Base-by-base conservation (phyloP, 306 rosid genomes). In the Pyrus bretschneideri region DNA sequence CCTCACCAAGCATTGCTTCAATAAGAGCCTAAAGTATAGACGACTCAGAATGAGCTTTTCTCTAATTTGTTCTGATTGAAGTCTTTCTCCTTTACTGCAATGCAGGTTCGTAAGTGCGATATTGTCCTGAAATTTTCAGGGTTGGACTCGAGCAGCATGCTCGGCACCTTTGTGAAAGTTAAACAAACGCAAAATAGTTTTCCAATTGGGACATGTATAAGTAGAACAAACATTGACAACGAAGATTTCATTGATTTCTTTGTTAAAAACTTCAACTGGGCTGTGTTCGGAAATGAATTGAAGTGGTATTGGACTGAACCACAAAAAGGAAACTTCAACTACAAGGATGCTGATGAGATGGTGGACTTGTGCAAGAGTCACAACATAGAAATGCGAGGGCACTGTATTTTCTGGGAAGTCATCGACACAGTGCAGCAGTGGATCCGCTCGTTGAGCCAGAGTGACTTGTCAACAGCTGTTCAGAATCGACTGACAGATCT, bases 271-370 rank as follows among this genome's bases (percentile, higher is more conserved):
- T 92, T 95, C 81, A 95, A 92, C 84, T 96, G 99, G 99, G 96
- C 96, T 19, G 97, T 88, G 66, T 96, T 96, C 77, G 99, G 97
- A 23, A 96, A 96, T 73, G 99, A 92, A 83, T 78, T 96, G 85
- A 96, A 96, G 83, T 96, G 97, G 99, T 87, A 87, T 70, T 96
- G 93, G 99, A 96, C 98, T 3, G 99, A 96, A 71, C 75, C 96
- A 30, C 96, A 92, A 14, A 79, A 81, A 63, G 99, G 98, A n/a
- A 92, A 78, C 3, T 75, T 96, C 42, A 92, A 92, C 83, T 89
- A 92, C 81, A 86, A 82, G 67, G 99, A 96, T 67, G 97, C 97
- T 5, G 96, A 96, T 80, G 99, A 88, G 23, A 73, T 96, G 80
- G 74, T 92, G 67, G 87, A 80, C 74, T 76, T 89, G 17, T 96